These are phyloP conservation scores for Pascua guehoae DNA, from an alignment of 1,284 basidiomycete genomes.

Conservation along the genomic window DNA sequence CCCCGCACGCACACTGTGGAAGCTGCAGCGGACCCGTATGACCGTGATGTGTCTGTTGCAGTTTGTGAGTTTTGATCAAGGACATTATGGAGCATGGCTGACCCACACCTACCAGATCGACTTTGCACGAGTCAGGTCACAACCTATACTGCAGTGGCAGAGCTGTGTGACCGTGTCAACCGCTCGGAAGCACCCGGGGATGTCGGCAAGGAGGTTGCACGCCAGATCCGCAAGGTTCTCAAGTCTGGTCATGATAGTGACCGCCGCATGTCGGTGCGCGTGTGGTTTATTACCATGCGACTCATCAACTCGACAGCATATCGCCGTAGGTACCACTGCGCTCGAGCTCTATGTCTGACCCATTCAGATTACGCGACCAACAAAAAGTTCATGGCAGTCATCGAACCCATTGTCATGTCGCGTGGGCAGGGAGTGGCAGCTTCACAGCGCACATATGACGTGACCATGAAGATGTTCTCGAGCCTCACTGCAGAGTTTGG, in stretches of 20 bases:
- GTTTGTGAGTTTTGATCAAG: constrained; percentile 30
- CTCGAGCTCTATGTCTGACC: background rate
- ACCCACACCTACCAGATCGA: constrained; percentile 25
- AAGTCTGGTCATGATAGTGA: constrained; percentile 42
- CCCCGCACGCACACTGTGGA: too few relatives aligned
- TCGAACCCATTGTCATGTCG: constrained; percentile 27
- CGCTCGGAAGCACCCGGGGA: constrained; percentile 36
- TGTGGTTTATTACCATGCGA: constrained; percentile 46
- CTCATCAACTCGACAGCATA: constrained; percentile 20
- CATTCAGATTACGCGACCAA: constrained; percentile 34
- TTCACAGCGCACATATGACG: constrained; percentile 6
- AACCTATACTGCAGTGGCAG: constrained; percentile 33
- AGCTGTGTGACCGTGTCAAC: constrained; percentile 45
- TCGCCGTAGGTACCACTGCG: background rate
- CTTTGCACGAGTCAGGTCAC: constrained; percentile 34
- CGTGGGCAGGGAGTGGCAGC: background rate
- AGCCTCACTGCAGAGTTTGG: constrained; percentile 42
- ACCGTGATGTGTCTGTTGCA: constrained; percentile 32
- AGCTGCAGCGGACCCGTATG: constrained; percentile 2
- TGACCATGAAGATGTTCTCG: constrained; percentile 28
- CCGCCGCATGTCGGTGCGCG: constrained; percentile 37
- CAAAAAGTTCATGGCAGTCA: constrained; percentile 37
- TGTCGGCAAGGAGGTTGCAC: constrained; percentile 43
- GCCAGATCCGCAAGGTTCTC: constrained; percentile 45
- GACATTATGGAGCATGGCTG: background rate